Conservation (phyloP, 768 basidiomycete species). For the Hysterangium stoloniferum region DNA sequence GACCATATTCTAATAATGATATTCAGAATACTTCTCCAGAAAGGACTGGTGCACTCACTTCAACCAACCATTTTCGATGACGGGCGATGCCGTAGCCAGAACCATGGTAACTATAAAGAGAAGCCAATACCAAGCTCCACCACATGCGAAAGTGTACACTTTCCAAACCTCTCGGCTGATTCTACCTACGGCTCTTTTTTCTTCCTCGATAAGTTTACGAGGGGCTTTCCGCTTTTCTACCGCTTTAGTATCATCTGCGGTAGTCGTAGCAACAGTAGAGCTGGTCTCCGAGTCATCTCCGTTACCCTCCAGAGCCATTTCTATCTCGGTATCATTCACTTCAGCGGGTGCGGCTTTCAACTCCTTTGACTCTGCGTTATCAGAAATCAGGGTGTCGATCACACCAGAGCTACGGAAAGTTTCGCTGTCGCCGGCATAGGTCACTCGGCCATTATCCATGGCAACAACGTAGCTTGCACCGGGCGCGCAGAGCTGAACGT, state of each 20-base stretch:
- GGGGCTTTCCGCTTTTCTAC: conserved; percentile 47
- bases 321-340: conserved; percentile 17
- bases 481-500: conserved; percentile 80
- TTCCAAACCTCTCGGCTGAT: conserved; percentile 62
- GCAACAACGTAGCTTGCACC: conserved; percentile 78
- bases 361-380: conserved; percentile 21
- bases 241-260: conserved; percentile 21
- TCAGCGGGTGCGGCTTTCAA: not conserved
- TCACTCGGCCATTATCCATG: conserved; percentile 72
- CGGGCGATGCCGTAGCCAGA: conserved; percentile 54
- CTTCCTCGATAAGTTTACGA: conserved; percentile 76
- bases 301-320: conserved; percentile 13
- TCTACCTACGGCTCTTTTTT: conserved; percentile 67
- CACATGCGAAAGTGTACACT: conserved; percentile 45
- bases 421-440: conserved; percentile 60
- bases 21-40: conserved; percentile 14
- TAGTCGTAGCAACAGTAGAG: conserved; percentile 33
- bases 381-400: conserved; percentile 55
- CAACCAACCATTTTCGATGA: conserved; percentile 68
- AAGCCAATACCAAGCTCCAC: conserved; percentile 47
- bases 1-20: conserved; percentile 44
- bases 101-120: conserved; percentile 45
- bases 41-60: conserved; percentile 31
- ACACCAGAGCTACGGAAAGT: conserved; percentile 62
- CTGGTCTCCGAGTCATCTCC: conserved; percentile 33